Base-by-base conservation (phyloP, 768 basidiomycete genomes). In the Leccinum longicurvipes region DNA sequence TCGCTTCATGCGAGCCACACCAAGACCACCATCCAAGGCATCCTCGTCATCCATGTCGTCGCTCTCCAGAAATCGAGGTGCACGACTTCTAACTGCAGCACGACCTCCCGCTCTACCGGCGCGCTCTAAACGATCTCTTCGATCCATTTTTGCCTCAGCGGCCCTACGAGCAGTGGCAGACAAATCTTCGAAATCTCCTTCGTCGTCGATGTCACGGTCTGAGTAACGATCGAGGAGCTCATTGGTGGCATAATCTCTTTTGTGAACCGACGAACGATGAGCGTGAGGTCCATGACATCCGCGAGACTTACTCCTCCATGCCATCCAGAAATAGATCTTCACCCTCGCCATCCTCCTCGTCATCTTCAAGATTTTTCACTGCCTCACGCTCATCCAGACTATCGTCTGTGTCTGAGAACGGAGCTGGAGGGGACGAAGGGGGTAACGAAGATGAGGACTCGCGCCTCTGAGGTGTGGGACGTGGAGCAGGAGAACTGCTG, bases 291-390 rank as follows among this genome's bases (percentile, higher is more conserved):
- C 19, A 47, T 36, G 44, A 39, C 28, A 44, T 45, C 12, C 51
- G 36, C 31, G 56, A 57, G 47, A 70, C 84, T 62, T 67, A 91
- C 95, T 79, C 80, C 70, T 89, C 83, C 56, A 91, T 72, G 49
- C 76, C 78, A n/a, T 93, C 85, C 31, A 80, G 90, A 71, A 95
- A 98, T 42, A 99, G 82, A 74, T 98, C 96, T 71, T 98, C 96
- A 34, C 84, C 93, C 21, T 89, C 91, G n/a, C 81, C 93, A 11
- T 87, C 90, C 6, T 84, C 90, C 27, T 79, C 82, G 3, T 81
- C 87, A 50, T 85, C 86, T n/a, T 85, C 84, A 14, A 83, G 73
- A 63, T 88, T 84, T 53, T 70, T 75, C 4, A 89, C 78, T 1
- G 79, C 83, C 60, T 89, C 86, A 10, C 82, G 81, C 56, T 90